These are phyloP conservation scores for Massariosphaeria phaeospora DNA, from an alignment of 495 filamentous ascomycete genomes.

Conservation along the genomic window DNA sequence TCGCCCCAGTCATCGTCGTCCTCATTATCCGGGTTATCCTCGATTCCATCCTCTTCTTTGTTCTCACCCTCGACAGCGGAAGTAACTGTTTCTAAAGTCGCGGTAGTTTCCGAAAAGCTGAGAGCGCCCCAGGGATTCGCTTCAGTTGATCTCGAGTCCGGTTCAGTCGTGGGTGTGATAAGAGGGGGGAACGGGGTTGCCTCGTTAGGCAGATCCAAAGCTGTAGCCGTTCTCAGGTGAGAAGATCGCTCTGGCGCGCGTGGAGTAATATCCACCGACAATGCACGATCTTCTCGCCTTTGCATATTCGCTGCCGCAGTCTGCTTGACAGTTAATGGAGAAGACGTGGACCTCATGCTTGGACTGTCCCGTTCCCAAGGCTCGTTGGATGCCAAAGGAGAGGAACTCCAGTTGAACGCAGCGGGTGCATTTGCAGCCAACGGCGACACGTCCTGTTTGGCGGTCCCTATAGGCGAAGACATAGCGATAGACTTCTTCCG, in stretches of 20 bases:
- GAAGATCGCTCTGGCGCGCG: background rate
- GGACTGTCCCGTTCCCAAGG: constrained; percentile 2
- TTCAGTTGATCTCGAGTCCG: background rate
- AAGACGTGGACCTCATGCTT: background rate
- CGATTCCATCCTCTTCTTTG: background rate
- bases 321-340: background rate
- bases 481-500: constrained; percentile 12
- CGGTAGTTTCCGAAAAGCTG: constrained; percentile 8
- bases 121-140: constrained; percentile 16
- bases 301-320: background rate
- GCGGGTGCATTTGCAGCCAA: constrained; percentile 11
- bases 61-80: too few species aligned
- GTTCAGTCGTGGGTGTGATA: background rate
- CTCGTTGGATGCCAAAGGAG: constrained; percentile 1
- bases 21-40: constrained; percentile 33
- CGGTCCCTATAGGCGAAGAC: background rate
- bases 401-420: constrained; percentile 29
- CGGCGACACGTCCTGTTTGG: background rate
- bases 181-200: background rate
- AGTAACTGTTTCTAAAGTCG: too few species aligned
- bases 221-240: background rate
- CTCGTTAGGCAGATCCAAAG: background rate
- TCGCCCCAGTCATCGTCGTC: constrained; percentile 44
- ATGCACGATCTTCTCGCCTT: background rate
- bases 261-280: constrained; percentile 2